Evolutionary conservation across 805 yeast genomes (phyloP).

Genomic region (Cyberlindnera galapagoensis): DNA sequence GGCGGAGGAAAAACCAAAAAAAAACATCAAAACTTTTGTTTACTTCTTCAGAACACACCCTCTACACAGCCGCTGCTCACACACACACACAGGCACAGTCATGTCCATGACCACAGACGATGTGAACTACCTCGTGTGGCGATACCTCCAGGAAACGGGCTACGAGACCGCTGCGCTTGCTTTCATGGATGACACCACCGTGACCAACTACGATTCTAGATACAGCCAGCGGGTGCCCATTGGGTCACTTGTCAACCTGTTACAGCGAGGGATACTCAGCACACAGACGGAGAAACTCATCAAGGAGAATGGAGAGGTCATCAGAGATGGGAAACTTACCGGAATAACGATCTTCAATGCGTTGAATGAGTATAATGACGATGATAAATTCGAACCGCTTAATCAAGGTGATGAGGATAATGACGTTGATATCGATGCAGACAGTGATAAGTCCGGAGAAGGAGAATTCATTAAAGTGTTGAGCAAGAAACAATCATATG

Average conservation of each 20-base stretch:
- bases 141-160: constrained; percentile 85
- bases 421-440: constrained; percentile 7
- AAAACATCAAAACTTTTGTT: too few species aligned
- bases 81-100: not conserved
- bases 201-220: constrained; percentile 47
- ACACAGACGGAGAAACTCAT: constrained; percentile 61
- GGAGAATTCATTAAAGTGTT: constrained; percentile 31
- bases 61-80: too few species aligned
- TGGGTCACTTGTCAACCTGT: constrained; percentile 74
- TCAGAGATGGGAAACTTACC: constrained; percentile 13
- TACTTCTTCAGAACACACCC: too few species aligned
- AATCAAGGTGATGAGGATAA: not conserved
- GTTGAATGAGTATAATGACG: constrained; percentile 37
- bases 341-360: constrained; percentile 50
- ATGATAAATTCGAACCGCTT: constrained; percentile 26
- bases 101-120: constrained; percentile 84
- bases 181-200: constrained; percentile 64
- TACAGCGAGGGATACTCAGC: constrained; percentile 82
- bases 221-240: constrained; percentile 53
- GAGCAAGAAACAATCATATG: constrained; percentile 29
- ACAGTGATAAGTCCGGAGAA: constrained; percentile 10
- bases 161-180: constrained; percentile 73
- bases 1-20: too few species aligned
- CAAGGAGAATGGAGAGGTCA: constrained; percentile 27
- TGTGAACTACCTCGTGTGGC: constrained; percentile 86